These are phyloP conservation scores for Boechera divaricarpa DNA, from an alignment of 345 rosid genomes.

Conservation along the genomic window DNA sequence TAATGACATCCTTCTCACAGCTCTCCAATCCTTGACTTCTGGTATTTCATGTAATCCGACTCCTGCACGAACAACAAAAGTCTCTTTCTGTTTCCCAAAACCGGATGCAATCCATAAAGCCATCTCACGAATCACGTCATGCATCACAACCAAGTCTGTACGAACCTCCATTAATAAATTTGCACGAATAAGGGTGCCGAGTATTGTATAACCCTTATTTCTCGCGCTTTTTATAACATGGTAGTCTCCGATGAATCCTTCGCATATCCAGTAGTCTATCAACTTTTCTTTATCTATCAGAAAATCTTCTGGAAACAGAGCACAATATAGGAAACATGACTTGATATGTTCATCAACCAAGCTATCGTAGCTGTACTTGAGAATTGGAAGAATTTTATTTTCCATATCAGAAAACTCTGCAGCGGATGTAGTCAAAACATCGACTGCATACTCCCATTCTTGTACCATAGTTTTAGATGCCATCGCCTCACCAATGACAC, in stretches of 20 bases:
- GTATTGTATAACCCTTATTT: neutral
- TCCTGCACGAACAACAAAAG: neutral
- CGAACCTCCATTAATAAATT: neutral
- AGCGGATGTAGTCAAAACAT: constrained; percentile 3
- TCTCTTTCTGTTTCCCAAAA: constrained; percentile 23
- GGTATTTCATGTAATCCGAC: neutral
- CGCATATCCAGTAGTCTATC: neutral
- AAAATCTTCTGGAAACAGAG: neutral
- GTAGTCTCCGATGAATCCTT: neutral
- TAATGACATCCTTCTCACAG: constrained; percentile 29
- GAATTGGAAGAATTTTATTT: constrained; percentile 32
- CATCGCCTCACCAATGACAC: constrained; percentile 38
- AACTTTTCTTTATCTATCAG: neutral
- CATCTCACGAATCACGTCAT: neutral
- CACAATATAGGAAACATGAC: neutral
- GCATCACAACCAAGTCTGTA: neutral
- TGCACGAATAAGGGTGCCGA: neutral
- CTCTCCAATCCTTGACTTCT: neutral
- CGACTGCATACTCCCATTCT: constrained; percentile 46
- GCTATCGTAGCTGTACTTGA: constrained; percentile 34
- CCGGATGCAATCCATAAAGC: neutral
- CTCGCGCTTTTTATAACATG: neutral
- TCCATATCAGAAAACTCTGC: constrained; percentile 26
- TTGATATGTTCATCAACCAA: neutral
- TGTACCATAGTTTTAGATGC: constrained; percentile 17